Evolutionary conservation across 2,329 filamentous ascomycete genomes (phyloP).

Genomic region (Exophiala viscosa): DNA sequence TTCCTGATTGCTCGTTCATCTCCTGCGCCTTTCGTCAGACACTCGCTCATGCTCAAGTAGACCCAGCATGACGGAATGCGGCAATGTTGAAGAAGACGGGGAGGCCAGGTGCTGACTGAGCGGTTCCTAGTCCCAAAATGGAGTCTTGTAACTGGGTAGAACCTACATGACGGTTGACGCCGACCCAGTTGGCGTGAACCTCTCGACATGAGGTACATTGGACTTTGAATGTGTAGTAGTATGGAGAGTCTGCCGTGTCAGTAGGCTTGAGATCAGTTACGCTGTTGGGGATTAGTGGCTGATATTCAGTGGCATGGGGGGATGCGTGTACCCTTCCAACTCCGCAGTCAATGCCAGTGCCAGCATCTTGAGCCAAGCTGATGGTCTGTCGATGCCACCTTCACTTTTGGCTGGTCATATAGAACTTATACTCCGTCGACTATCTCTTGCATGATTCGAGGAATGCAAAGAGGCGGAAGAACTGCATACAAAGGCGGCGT

Average conservation of each 20-base stretch:
- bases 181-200: slow-evolving; percentile 79
- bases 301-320: not conserved
- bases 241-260: slow-evolving; percentile 76
- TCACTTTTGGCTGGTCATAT: too few relatives aligned
- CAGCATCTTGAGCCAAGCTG: slow-evolving; percentile 14
- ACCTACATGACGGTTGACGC: slow-evolving; percentile 81
- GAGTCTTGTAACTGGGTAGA: not conserved
- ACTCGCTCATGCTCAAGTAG: not conserved
- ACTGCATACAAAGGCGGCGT: too few relatives aligned
- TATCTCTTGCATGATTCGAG: too few relatives aligned
- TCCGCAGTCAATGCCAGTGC: slow-evolving; percentile 27
- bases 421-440: too few relatives aligned
- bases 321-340: slow-evolving; percentile 28
- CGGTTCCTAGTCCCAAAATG: not conserved
- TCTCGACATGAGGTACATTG: slow-evolving; percentile 98
- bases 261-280: slow-evolving; percentile 84
- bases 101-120: not conserved
- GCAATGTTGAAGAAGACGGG: not conserved
- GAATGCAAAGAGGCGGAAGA: too few relatives aligned
- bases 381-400: too few relatives aligned
- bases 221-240: slow-evolving; percentile 97
- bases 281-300: slow-evolving; percentile 46
- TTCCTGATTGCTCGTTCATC: slow-evolving; percentile 83
- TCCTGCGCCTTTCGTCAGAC: slow-evolving; percentile 56
- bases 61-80: not conserved